These are phyloP conservation scores for Hirschioporus abietinus DNA, from an alignment of 768 basidiomycete genomes.

Conservation along the genomic window DNA sequence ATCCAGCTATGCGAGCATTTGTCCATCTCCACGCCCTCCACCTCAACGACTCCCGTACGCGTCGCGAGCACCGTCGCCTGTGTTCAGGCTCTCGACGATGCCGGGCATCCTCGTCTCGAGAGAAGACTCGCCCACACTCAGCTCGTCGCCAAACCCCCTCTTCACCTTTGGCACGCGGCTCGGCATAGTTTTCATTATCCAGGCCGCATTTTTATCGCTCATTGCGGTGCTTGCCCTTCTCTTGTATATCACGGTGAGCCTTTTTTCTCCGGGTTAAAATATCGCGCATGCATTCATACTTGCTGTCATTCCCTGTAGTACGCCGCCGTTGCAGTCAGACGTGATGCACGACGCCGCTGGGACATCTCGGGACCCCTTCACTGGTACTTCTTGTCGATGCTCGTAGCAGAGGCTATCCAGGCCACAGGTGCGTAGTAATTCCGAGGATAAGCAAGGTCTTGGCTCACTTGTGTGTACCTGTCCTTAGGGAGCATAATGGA, in stretches of 20 bases:
- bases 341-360: constrained; percentile 12
- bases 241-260: constrained; percentile 25
- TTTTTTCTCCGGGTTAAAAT: not conserved
- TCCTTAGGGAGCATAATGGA: constrained; percentile 33
- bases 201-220: constrained; percentile 25
- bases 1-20: not conserved
- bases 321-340: constrained; percentile 21
- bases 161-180: constrained; percentile 23
- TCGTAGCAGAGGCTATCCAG: constrained; percentile 28
- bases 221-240: constrained; percentile 24
- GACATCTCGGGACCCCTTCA: constrained; percentile 21
- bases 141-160: not conserved
- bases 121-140: not conserved
- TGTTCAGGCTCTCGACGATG: not conserved
- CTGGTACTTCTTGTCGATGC: constrained; percentile 28
- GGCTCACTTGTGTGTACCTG: not conserved
- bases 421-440: constrained; percentile 24
- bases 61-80: too few relatives aligned
- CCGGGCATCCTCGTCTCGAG: not conserved
- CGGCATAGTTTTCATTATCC: constrained; percentile 27
- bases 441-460: not conserved
- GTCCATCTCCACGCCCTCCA: not conserved
- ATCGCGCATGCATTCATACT: constrained; percentile 3
- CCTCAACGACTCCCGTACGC: not conserved
- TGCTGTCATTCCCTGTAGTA: constrained; percentile 16